These are phyloP conservation scores for Naganishia onofrii DNA, from an alignment of 768 basidiomycete species.

Conservation along the genomic window DNA sequence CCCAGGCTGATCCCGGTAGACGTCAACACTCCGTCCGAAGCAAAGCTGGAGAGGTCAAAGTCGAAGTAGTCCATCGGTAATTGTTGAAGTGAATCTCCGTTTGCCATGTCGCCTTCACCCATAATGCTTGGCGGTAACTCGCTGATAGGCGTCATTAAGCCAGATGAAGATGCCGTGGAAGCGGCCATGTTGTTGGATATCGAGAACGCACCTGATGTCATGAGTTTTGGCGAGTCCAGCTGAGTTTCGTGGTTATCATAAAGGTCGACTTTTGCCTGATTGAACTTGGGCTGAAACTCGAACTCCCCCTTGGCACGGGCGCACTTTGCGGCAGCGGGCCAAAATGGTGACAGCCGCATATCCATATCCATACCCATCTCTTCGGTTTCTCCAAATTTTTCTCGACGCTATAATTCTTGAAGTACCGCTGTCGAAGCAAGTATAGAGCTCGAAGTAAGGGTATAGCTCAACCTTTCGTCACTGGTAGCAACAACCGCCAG, in stretches of 20 bases:
- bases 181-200: conserved; percentile 22
- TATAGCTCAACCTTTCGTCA: too few relatives aligned
- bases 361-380: neutral
- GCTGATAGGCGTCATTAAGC: conserved; percentile 6
- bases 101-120: neutral
- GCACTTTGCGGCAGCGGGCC: neutral
- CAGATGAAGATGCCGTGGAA: conserved; percentile 1
- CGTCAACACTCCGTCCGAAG: neutral
- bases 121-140: conserved; percentile 17
- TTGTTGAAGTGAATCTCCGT: conserved; percentile 6
- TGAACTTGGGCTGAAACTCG: neutral
- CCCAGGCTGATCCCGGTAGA: conserved; percentile 10
- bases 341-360: neutral
- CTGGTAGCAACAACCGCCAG: too few relatives aligned
- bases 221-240: neutral
- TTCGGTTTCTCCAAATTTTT: neutral
- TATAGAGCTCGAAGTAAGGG: too few relatives aligned
- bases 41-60: conserved; percentile 22
- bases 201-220: neutral
- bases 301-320: neutral
- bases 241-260: neutral
- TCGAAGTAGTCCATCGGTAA: conserved; percentile 20
- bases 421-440: too few relatives aligned
- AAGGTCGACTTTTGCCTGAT: too few relatives aligned
- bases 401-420: neutral